Evolutionary conservation across 768 basidiomycete genomes (phyloP), one percentile per base, ranked within the genome.

Genomic region (Lentinula detonsa): DNA sequence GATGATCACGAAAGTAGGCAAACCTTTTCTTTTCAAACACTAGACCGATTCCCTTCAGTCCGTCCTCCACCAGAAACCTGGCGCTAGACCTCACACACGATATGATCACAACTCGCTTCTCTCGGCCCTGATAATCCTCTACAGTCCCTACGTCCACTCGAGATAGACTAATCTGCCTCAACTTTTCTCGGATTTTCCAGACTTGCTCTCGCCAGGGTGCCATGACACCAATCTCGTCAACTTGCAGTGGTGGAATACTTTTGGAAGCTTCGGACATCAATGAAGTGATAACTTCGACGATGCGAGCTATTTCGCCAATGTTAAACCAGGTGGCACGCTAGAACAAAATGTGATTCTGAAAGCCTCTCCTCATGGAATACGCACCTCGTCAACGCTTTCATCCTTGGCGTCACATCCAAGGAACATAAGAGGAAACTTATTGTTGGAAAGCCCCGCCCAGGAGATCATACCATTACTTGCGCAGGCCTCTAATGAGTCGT

Each of bases 91-190:
- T 72, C 11, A 83, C 80, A 65, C 79, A 81, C 21, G 79, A 81
- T 21, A 83, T 75, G 18, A 83, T 78, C n/a, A 81, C 72, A 8
- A 81, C 76, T 34, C 81, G 70, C 63, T 74, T 77, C 67, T 82
- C 81, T 60, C 81, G 73, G 43, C 81, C 80, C 73, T 81, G 81
- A 61, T 77, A 81, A 64, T 81, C 80, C 76, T 83, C 81, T 35
- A 83, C 78, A 45, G 78, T 83, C 6, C 81, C 81, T 49, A 83
- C 80, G 65, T 81, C 79, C 13, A 83, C 80, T 9, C 73, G 74
- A 63, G 68, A 67, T 50, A 80, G 65, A 35, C 68, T 68, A 40
- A 76, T 76, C 59, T 76, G 73, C 60, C 81, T 74, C 62, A 82
- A 63, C 51, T 70, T 67, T 58, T 79, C 78, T 65, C 81, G 76